A percentile compares a stretch with the other conserved stretches of the same genome.
These are phyloP conservation scores for Parastagonospora avenae DNA, from an alignment of 2,329 filamentous ascomycete species.

Conservation along the genomic window DNA sequence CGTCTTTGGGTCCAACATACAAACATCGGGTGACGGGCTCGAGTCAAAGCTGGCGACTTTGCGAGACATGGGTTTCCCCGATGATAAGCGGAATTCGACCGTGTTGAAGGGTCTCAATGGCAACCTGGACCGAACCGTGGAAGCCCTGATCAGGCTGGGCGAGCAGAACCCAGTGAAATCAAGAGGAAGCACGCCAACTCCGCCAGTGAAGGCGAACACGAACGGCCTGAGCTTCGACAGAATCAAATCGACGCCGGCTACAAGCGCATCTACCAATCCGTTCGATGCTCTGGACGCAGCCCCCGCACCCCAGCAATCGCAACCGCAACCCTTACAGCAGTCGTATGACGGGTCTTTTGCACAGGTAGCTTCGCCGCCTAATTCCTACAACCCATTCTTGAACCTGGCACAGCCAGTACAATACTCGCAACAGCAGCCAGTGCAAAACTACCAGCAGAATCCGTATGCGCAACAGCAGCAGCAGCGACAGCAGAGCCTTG, in stretches of 20 bases:
- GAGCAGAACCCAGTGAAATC: conserved; percentile 55
- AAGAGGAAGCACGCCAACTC: conserved; percentile 55
- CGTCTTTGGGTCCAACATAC: conserved; percentile 71
- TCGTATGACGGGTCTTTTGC: conserved; percentile 24
- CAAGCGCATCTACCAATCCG: conserved; percentile 44
- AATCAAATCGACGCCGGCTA: conserved; percentile 32
- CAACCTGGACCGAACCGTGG: conserved; percentile 83
- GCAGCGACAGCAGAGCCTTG: conserved; percentile 51
- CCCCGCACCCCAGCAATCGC: conserved; percentile 23
- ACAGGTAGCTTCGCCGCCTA: conserved; percentile 40
- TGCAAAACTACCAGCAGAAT: conserved; percentile 22
- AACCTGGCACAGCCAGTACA: conserved; percentile 40
- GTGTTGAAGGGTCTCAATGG: conserved; percentile 84
- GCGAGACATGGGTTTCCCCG: conserved; percentile 88
- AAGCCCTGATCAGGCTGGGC: conserved; percentile 81
- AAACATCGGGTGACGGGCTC: conserved; percentile 60
- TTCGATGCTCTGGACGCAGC: conserved; percentile 52
- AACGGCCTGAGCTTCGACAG: conserved; percentile 54
- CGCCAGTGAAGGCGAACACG: conserved; percentile 55
- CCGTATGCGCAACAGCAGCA: conserved; percentile 25
- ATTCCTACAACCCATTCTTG: conserved; percentile 74
- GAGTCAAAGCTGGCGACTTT: conserved; percentile 79
- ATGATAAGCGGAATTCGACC: conserved; percentile 79
- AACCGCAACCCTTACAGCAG: conserved; percentile 39
- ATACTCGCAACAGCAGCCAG: conserved; percentile 26